Conservation (phyloP, 2,329 filamentous ascomycete species). For the Stachybotrys elegans region DNA sequence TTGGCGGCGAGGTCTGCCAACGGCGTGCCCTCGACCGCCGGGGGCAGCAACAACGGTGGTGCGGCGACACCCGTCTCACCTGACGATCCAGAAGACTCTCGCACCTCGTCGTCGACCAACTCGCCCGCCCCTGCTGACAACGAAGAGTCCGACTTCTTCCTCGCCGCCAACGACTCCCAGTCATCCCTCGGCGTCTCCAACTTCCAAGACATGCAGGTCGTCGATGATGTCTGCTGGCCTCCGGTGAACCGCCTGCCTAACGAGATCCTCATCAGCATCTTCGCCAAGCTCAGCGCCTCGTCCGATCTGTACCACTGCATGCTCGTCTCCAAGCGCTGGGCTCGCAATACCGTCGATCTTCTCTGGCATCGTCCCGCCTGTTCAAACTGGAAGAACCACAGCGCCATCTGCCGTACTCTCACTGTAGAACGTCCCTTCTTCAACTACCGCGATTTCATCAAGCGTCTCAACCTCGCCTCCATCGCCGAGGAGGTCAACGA, state of each 20-base stretch:
- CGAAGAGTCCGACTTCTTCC: slow-evolving; percentile 91
- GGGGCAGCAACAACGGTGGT: slow-evolving; percentile 9
- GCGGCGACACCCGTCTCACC: slow-evolving; percentile 14
- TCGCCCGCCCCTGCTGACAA: slow-evolving; percentile 73
- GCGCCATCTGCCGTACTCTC: slow-evolving; percentile 75
- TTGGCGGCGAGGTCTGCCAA: slow-evolving; percentile 16
- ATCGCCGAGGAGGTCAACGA: slow-evolving; percentile 75
- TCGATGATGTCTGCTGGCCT: slow-evolving; percentile 63
- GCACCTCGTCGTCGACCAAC: slow-evolving; percentile 64
- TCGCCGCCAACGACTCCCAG: slow-evolving; percentile 83
- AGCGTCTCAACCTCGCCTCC: slow-evolving; percentile 82
- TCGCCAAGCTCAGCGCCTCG: slow-evolving; percentile 73
- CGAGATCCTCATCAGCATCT: slow-evolving; percentile 91
- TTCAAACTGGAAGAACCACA: slow-evolving; percentile 77
- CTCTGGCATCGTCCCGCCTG: slow-evolving; percentile 94
- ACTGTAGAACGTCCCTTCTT: slow-evolving; percentile 73
- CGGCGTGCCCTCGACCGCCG: slow-evolving; percentile 11
- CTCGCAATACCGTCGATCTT: slow-evolving; percentile 83
- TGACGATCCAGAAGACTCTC: slow-evolving; percentile 45
- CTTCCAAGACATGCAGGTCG: slow-evolving; percentile 68
- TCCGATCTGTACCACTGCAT: slow-evolving; percentile 81
- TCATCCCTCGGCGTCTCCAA: slow-evolving; percentile 83
- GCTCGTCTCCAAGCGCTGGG: slow-evolving; percentile 92
- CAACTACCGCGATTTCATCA: slow-evolving; percentile 83
- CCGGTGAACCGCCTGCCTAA: slow-evolving; percentile 83